Conservation (phyloP, 2,329 filamentous ascomycete species). For the Stemphylium beticola region DNA sequence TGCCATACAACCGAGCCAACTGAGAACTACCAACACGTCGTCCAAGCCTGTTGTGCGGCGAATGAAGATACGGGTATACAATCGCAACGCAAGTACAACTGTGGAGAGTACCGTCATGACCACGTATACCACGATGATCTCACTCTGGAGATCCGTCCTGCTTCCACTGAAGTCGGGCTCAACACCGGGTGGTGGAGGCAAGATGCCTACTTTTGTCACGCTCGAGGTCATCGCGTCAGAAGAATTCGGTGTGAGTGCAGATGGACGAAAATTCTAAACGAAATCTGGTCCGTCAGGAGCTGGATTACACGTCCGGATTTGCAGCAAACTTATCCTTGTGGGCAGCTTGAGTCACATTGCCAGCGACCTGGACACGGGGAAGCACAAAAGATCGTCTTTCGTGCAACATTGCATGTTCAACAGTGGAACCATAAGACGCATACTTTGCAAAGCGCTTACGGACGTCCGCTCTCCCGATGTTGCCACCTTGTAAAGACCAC, state of each 20-base stretch:
- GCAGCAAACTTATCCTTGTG: constrained; percentile 14
- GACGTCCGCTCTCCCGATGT: background rate
- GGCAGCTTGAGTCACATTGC: constrained; percentile 5
- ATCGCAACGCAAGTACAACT: constrained; percentile 15
- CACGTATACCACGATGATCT: constrained; percentile 19
- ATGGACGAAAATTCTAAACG: background rate
- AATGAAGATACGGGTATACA: constrained; percentile 27
- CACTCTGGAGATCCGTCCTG: constrained; percentile 18
- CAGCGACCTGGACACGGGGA: constrained; percentile 4
- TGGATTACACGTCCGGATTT: background rate
- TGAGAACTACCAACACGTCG: constrained; percentile 18
- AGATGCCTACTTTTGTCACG: constrained; percentile 11
- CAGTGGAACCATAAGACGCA: constrained; percentile 14
- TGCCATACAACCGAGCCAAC: constrained; percentile 25
- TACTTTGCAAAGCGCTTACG: background rate
- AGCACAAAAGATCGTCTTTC: background rate
- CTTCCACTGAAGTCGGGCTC: constrained; percentile 14
- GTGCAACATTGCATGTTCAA: constrained; percentile 11
- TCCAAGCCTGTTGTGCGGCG: constrained; percentile 17
- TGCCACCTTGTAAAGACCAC: background rate
- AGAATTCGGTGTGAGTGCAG: background rate
- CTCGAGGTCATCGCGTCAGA: constrained; percentile 4
- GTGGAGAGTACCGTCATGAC: constrained; percentile 20
- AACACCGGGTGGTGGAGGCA: constrained; percentile 14
- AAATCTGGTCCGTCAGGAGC: background rate